phyloP scores from a whole-genome alignment of 331 rosid genomes.

The Rhamnella rubrinervis region DNA sequence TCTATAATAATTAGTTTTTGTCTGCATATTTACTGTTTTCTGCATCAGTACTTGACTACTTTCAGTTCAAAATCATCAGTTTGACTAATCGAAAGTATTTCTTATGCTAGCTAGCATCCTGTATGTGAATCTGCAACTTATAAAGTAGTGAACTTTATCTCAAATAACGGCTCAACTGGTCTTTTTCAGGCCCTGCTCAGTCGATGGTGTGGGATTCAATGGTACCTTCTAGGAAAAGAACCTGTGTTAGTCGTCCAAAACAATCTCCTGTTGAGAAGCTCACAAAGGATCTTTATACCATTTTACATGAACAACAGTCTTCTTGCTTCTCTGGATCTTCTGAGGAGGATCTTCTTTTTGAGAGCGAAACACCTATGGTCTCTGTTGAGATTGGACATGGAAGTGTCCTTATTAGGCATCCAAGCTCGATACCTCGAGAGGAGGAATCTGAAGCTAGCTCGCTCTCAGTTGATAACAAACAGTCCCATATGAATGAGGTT shows the following conservation, averaged over 20 bases:
- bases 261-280: conserved; percentile 91
- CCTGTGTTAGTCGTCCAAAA: conserved; percentile 84
- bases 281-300: conserved; percentile 84
- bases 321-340: conserved; percentile 87
- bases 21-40: neutral
- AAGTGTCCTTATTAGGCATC: conserved; percentile 92
- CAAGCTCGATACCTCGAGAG: conserved; percentile 76
- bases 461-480: conserved; percentile 78
- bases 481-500: conserved; percentile 50
- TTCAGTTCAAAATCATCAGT: conserved; percentile 17
- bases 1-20: neutral
- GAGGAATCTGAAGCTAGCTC: conserved; percentile 99
- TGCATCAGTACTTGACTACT: neutral
- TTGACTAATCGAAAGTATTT: conserved; percentile 16
- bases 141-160: conserved; percentile 15
- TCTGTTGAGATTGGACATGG: conserved; percentile 99
- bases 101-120: neutral
- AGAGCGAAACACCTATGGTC: conserved; percentile 90
- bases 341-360: conserved; percentile 89
- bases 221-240: conserved; percentile 95
- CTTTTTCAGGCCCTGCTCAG: conserved; percentile 81
- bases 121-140: conserved; percentile 9
- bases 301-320: conserved; percentile 89
- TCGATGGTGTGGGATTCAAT: conserved; percentile 83
- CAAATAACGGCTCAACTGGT: conserved; percentile 29